phyloP scores from a whole-genome alignment of 768 basidiomycete species.

The Serendipita sp. region DNA sequence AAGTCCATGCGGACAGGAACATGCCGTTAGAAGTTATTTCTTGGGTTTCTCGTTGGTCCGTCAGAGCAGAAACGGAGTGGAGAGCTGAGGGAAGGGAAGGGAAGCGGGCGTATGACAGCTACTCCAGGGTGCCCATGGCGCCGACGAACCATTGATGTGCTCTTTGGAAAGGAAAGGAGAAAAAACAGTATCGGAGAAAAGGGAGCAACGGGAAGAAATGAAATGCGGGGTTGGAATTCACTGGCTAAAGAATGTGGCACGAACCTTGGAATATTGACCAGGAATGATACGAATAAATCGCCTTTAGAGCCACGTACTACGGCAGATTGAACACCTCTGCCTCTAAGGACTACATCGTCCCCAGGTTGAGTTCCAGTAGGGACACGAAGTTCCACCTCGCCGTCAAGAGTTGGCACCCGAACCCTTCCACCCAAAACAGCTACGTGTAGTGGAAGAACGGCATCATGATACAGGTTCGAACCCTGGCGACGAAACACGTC shows the following conservation, averaged over 20 bases:
- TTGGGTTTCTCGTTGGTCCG: background rate
- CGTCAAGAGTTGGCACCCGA: constrained; percentile 85
- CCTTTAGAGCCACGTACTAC: constrained; percentile 41
- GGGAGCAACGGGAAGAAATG: background rate
- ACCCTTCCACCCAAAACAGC: constrained; percentile 89
- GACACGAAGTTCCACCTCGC: constrained; percentile 86
- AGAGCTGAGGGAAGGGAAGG: background rate
- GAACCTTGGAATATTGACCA: constrained; percentile 78
- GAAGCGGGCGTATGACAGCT: background rate
- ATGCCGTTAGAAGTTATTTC: background rate
- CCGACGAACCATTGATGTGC: background rate
- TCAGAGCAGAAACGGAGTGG: background rate
- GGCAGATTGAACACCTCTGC: constrained; percentile 58
- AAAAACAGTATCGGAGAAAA: background rate
- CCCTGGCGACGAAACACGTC: constrained; percentile 83
- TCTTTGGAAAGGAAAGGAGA: background rate
- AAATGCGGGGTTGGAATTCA: no score
- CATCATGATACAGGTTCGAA: constrained; percentile 75
- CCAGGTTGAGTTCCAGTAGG: constrained; percentile 90
- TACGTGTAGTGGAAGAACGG: constrained; percentile 74
- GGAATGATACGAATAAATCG: constrained; percentile 80
- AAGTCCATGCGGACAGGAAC: no score
- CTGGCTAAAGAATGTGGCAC: constrained; percentile 15
- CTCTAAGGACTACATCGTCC: constrained; percentile 89
- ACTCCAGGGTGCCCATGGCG: background rate